Percentiles rank a stretch among this genome's conserved stretches.
Evolutionary conservation across 2,329 filamentous ascomycete species (phyloP).

Genomic region (Paecilomyces fulvus): DNA sequence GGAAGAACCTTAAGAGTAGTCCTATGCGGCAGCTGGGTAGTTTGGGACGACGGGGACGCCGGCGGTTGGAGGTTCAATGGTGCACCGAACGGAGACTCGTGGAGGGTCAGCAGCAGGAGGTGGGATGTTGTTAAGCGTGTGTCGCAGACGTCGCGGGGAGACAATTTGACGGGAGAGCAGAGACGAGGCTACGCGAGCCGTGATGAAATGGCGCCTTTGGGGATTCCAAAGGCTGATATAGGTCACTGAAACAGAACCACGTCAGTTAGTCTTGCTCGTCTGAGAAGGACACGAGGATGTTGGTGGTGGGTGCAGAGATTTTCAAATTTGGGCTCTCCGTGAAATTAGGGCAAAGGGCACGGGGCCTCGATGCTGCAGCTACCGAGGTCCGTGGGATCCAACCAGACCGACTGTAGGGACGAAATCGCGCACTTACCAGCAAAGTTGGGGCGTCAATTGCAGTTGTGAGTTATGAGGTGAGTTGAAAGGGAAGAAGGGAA

Average conservation of each 20-base stretch:
- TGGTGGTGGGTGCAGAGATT: conserved; percentile 12
- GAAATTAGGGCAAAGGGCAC: conserved; percentile 19
- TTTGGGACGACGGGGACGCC: conserved; percentile 45
- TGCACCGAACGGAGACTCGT: conserved; percentile 25
- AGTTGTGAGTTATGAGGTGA: conserved; percentile 4
- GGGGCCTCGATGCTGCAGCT: not conserved
- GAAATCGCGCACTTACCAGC: not conserved
- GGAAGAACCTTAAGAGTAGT: conserved; percentile 97
- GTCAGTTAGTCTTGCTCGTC: not conserved
- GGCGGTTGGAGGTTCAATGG: conserved; percentile 29
- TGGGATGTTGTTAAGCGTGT: conserved; percentile 42
- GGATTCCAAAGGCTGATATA: conserved; percentile 30
- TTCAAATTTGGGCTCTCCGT: conserved; percentile 7
- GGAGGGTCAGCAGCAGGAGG: conserved; percentile 26
- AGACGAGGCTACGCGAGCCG: conserved; percentile 29
- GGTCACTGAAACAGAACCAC: not conserved
- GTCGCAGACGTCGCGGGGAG: conserved; percentile 32
- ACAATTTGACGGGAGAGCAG: conserved; percentile 34
- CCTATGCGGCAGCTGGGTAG: conserved; percentile 99
- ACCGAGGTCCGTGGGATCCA: not conserved
- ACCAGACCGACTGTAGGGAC: not conserved
- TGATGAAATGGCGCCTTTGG: conserved; percentile 33
- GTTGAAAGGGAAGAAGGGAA: not conserved
- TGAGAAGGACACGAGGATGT: not conserved
- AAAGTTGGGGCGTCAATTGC: conserved; percentile 4